Evolutionary conservation across 179 eudicot species (phyloP).

Genomic region (Camellia oleifera): DNA sequence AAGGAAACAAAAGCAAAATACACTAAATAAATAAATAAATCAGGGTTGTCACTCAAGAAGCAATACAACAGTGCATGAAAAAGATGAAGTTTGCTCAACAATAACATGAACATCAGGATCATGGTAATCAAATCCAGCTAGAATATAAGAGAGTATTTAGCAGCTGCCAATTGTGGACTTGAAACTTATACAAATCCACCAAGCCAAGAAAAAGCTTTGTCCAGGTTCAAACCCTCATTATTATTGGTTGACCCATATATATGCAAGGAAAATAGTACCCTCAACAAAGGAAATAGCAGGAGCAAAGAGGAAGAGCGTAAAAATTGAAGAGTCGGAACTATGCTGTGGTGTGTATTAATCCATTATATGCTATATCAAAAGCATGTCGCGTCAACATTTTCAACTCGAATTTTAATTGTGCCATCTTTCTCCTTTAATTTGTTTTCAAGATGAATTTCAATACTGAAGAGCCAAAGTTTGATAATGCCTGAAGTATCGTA

Average conservation of each 20-base stretch:
- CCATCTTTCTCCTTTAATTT: too few species aligned
- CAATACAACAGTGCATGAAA: not conserved
- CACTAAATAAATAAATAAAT: not conserved
- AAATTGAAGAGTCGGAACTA: not conserved
- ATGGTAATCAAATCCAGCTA: not conserved
- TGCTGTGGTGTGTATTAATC: not conserved
- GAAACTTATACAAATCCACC: too few species aligned
- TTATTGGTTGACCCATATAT: too few species aligned
- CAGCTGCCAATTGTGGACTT: slow-evolving; percentile 3
- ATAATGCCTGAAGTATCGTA: too few species aligned
- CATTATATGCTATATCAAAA: not conserved
- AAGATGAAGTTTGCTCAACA: not conserved
- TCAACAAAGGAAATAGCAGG: too few species aligned
- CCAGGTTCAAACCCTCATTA: too few species aligned
- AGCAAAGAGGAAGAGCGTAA: not conserved
- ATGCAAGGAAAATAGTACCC: too few species aligned
- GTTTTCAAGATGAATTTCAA: too few species aligned
- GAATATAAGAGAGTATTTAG: not conserved
- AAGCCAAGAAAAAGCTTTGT: too few species aligned
- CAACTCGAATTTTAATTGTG: too few species aligned
- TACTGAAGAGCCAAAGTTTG: too few species aligned
- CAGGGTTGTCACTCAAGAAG: not conserved
- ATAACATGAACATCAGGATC: not conserved
- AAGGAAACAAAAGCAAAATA: slow-evolving; percentile 5
- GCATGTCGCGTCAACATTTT: not conserved